Conservation (phyloP, 2,329 filamentous ascomycete species). For the Knufia petricola region DNA sequence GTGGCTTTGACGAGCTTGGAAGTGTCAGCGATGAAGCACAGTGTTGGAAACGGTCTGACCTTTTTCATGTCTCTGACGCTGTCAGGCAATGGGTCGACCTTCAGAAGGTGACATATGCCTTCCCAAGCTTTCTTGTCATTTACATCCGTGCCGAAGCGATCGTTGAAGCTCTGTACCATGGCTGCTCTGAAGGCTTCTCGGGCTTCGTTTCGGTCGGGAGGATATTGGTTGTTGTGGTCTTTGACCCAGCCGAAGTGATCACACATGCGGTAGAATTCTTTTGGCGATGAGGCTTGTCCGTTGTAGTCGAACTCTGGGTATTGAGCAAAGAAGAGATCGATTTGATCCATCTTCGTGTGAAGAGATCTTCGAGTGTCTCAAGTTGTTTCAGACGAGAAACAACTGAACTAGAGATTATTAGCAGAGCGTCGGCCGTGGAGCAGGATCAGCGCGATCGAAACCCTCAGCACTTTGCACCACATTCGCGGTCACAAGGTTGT, state of each 20-base stretch:
- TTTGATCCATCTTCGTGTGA: neutral
- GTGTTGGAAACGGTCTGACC: neutral
- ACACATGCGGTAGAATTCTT: conserved; percentile 13
- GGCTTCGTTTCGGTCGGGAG: conserved; percentile 12
- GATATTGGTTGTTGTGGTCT: conserved; percentile 10
- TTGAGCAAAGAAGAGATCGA: conserved; percentile 11
- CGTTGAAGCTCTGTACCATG: conserved; percentile 21
- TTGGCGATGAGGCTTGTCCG: conserved; percentile 1
- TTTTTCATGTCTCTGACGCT: neutral
- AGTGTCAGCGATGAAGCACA: neutral
- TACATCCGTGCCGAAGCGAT: conserved; percentile 16
- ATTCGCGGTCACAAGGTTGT: too few relatives aligned
- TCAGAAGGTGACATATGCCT: conserved; percentile 13
- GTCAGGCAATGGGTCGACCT: neutral
- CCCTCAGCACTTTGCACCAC: too few relatives aligned
- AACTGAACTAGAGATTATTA: too few relatives aligned
- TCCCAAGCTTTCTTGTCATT: conserved; percentile 18
- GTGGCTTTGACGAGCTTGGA: conserved; percentile 16
- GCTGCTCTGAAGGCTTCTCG: conserved; percentile 15
- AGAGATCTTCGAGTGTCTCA: too few relatives aligned
- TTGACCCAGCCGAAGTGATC: conserved; percentile 12
- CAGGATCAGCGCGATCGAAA: too few relatives aligned
- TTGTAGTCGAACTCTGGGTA: conserved; percentile 12
- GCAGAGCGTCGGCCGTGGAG: too few relatives aligned
- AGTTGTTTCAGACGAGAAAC: too few relatives aligned